These are phyloP conservation scores for Cladophialophora yegresii DNA, from an alignment of 2,329 filamentous ascomycete species.

Conservation along the genomic window DNA sequence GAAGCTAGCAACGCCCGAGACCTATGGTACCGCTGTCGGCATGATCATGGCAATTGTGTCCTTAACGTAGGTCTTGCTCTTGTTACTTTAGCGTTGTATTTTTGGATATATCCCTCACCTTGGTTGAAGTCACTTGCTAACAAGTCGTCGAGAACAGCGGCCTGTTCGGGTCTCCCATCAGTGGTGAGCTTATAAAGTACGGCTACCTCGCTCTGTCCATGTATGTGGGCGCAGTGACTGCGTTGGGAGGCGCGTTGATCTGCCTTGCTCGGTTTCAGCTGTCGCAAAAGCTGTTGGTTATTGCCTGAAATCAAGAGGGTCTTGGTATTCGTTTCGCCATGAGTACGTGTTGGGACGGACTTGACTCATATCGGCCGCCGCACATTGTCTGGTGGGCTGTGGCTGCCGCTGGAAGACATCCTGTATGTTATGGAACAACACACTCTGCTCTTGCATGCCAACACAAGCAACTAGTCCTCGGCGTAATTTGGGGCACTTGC, in stretches of 20 bases:
- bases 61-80: slow-evolving; percentile 44
- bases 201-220: slow-evolving; percentile 48
- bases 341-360: not conserved
- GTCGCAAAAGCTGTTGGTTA: slow-evolving; percentile 9
- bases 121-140: not conserved
- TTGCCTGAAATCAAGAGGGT: slow-evolving; percentile 3
- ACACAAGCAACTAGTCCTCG: not conserved
- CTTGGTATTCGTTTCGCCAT: not conserved
- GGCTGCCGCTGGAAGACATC: not conserved
- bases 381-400: not conserved
- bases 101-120: not conserved
- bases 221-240: slow-evolving; percentile 31
- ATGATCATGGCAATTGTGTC: slow-evolving; percentile 47
- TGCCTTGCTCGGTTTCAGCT: slow-evolving; percentile 15
- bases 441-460: not conserved
- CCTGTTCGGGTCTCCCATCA: slow-evolving; percentile 48
- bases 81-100: not conserved
- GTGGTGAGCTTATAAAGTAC: slow-evolving; percentile 46
- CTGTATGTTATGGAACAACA: not conserved
- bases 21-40: slow-evolving; percentile 49
- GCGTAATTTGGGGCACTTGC: not conserved
- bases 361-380: not conserved
- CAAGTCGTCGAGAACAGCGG: slow-evolving; percentile 33
- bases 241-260: slow-evolving; percentile 13
- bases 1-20: slow-evolving; percentile 45